Percentiles rank a stretch among this genome's conserved stretches.
Conservation (phyloP, 2,329 filamentous ascomycete genomes). For the Colletotrichum scovillei region DNA sequence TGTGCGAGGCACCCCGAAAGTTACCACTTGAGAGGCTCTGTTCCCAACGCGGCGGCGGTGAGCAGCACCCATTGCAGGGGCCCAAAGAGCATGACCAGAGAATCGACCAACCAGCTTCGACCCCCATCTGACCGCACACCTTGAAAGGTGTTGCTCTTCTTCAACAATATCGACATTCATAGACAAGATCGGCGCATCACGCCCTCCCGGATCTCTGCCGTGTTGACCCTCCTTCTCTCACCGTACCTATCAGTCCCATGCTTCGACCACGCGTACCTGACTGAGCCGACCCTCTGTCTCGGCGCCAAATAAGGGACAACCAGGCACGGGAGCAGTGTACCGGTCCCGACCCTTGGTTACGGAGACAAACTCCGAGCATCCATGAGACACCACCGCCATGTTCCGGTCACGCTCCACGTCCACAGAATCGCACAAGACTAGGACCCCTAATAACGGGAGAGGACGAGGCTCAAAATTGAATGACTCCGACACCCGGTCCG, state of each 20-base stretch:
- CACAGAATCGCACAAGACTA: not conserved
- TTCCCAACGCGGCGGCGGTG: conserved; percentile 23
- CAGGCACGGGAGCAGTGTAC: conserved; percentile 9
- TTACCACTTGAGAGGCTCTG: not conserved
- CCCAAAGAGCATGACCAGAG: not conserved
- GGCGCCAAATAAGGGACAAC: conserved; percentile 1
- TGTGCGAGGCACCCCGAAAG: not conserved
- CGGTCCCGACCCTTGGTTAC: conserved; percentile 2
- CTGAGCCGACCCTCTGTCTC: conserved; percentile 21
- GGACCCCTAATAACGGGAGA: not conserved
- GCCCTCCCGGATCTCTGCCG: conserved; percentile 15
- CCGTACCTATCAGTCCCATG: not conserved
- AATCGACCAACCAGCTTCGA: not conserved
- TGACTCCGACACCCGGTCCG: not conserved
- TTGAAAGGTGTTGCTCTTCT: conserved; percentile 11
- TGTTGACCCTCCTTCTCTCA: not conserved
- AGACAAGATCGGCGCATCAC: conserved; percentile 25
- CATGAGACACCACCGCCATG: not conserved
- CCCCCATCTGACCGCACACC: conserved; percentile 1
- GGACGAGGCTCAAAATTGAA: conserved; percentile 17
- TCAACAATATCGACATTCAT: conserved; percentile 4
- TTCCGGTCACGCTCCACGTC: not conserved
- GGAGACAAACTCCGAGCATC: not conserved
- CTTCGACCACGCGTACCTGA: conserved; percentile 14
- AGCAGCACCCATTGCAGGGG: conserved; percentile 12